Conservation (phyloP, 176 grass and related monocot genomes). For the Eragrostis nindensis region DNA sequence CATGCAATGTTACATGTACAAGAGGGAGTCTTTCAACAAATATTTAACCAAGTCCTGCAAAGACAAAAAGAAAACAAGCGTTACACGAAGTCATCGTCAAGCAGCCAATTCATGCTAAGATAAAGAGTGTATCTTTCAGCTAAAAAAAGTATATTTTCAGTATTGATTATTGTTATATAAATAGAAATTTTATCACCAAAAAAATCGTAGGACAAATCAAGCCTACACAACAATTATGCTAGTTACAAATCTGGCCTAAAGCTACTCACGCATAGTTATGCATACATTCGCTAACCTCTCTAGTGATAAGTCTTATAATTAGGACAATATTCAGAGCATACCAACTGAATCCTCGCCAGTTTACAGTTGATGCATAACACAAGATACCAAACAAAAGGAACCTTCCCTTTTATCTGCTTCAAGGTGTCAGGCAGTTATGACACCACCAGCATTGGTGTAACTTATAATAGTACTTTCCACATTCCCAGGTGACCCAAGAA, state of each 20-base stretch:
- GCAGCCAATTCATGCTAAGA: background rate
- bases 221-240: background rate
- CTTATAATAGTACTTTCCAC: conserved; percentile 27
- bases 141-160: background rate
- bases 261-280: background rate
- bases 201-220: background rate
- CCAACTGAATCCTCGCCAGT: background rate
- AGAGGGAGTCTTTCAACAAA: conserved; percentile 33
- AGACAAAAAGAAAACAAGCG: background rate
- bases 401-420: background rate
- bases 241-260: background rate
- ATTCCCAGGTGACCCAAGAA: conserved; percentile 12
- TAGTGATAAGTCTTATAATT: background rate
- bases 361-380: background rate
- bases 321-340: background rate
- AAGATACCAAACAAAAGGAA: background rate
- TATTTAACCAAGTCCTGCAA: conserved; percentile 81
- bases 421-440: background rate
- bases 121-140: too few relatives aligned
- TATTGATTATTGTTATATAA: background rate
- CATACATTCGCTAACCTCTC: background rate
- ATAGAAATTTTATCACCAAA: background rate
- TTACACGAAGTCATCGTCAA: background rate
- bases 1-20: conserved; percentile 56
- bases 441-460: conserved; percentile 10